Base-by-base conservation (phyloP, 768 basidiomycete species). In the Tricholoma terreum region DNA sequence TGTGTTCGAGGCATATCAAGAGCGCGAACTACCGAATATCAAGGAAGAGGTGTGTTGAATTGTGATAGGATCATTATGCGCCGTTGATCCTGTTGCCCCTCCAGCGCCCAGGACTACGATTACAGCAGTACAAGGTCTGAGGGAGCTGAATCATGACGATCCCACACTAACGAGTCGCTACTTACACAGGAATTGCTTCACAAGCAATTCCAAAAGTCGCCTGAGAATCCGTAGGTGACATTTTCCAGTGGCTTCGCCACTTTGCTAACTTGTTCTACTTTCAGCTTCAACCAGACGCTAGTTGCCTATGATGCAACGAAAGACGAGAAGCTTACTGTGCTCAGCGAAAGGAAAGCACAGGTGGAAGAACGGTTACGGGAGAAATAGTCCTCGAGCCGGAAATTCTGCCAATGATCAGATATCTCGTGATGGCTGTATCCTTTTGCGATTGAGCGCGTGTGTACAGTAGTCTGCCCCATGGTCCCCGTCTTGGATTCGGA, bases 201-300 rank as follows among this genome's bases (percentile, higher is more conserved):
- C 83, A 97, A 96, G 74, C 86, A 92, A 71, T 98, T 98, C 85
- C 92, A 97, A 72, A 98, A 97, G 72, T 87, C 91, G 1, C 92
- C 94, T 0, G 94, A 97, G 60, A 97, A 97, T 72, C 91, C 94
- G 94, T 95, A 74, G 67, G 89, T 71, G 15, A n/a, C 34, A 36
- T 35, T 24, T 46, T 35, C 50, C 54, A 45, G 10, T 19, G 3
- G 6, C 17, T 45, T 43, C 22, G 52, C 34, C 54, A 17, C 31
- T 14, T 6, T 12, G 11, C 17, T 5, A 38, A 19, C 30, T 46
- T 42, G 33, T 35, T 27, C 50, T 8, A 31, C 35, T 58, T 22
- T 45, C 63, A 94, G 92, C 45, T 96, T 90, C 78, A 96, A 96
- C 71, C 94, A 96, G 71, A 77, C 76, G 0, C 81, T 80, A 0